Base-by-base conservation (phyloP, 768 basidiomycete genomes). In the Pholiota molesta region DNA sequence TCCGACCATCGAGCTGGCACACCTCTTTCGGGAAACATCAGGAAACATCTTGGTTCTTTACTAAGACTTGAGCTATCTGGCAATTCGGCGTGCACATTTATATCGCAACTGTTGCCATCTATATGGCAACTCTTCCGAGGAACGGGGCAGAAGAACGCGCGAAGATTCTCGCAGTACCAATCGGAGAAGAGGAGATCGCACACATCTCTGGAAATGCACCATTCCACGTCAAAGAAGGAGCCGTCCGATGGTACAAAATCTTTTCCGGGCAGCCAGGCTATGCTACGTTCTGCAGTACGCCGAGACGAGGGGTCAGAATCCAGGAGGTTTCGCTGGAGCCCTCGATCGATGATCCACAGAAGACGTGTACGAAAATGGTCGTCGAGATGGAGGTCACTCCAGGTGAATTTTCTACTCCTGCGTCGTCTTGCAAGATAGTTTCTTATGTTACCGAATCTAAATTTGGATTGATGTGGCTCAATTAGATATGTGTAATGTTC, bases 401-500 rank as follows among this genome's bases (percentile, higher is more conserved):
- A 45, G 69, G 69, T 67, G 33, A 45, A 67, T 56, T 13, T 33
- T 23, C 37, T 14, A 4, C 26, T 26, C 14, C 13, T 55, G 13
- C 26, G 26, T 55, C 14, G n/a, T 42, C n/a, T 19, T 11, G 28
- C 28, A 44, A 52, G 31, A 31, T 7, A 7, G 31, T n/a, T n/a
- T n/a, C 31, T 31, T 51, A 39, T 29, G 28, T 45, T 58, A 8
- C 17, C 14, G 7, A 16, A 44, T 16, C 6, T 19, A 39, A 35
- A 31, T 26, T 16, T 23, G 17, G 8, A 14, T 29, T 29, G 11
- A 29, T 37, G 2, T 13, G 10, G 28, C 40, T 26, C 10, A 9
- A 49, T 9, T 49, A 70, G 69, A 65, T 35, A 68, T 70, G 69
- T 70, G 69, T 26, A 58, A 70, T 35, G 61, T 28, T 35, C 23